These are phyloP conservation scores for Voacanga thouarsii DNA, from an alignment of 257 asterid species.

Conservation along the genomic window DNA sequence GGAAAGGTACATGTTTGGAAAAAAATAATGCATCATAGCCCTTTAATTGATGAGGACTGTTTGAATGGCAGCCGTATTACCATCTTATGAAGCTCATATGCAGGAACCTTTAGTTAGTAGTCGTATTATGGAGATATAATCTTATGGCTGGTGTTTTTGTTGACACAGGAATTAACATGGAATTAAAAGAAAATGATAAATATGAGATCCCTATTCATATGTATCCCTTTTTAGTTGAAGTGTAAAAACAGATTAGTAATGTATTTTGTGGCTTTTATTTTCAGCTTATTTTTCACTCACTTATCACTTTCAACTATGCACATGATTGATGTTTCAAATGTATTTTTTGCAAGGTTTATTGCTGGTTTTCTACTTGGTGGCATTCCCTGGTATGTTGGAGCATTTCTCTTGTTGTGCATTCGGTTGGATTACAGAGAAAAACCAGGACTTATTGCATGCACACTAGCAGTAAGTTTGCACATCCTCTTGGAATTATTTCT, in stretches of 20 bases:
- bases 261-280: not conserved
- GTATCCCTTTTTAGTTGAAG: not conserved
- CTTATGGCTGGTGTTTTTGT: not conserved
- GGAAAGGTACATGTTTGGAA: not conserved
- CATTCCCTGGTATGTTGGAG: constrained; percentile 91
- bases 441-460: constrained; percentile 83
- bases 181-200: not conserved
- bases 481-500: constrained; percentile 1
- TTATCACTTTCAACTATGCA: not conserved
- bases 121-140: not conserved
- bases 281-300: not conserved
- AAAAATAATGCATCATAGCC: not conserved
- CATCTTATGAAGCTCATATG: not conserved
- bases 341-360: constrained; percentile 57
- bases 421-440: constrained; percentile 87
- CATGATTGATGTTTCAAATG: constrained; percentile 6
- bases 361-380: constrained; percentile 78
- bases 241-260: not conserved
- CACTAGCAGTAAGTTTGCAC: constrained; percentile 69
- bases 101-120: not conserved
- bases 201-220: not conserved
- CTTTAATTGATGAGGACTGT: not conserved
- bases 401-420: constrained; percentile 67
- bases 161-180: not conserved
- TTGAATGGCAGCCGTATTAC: not conserved